Base-by-base conservation (phyloP, 176 grass and related monocot genomes). In the Rhipidocladum racemiflorum region DNA sequence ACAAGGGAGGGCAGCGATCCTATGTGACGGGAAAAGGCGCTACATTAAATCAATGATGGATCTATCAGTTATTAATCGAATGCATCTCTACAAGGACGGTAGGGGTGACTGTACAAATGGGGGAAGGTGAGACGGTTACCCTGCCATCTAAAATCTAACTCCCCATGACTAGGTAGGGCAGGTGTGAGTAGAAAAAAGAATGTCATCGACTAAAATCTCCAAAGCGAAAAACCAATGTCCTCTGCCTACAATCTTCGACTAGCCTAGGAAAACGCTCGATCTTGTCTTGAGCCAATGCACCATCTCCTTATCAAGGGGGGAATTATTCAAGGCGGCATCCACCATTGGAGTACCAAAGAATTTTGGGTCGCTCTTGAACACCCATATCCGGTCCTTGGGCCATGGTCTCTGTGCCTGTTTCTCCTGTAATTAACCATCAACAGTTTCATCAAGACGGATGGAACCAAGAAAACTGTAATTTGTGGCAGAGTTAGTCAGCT, bases 301-400 rank as follows among this genome's bases (percentile, higher is more conserved):
- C 90, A 99, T 94, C 70, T 99, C 92, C 83, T 89, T 99, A 74
- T 99, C 96, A 44, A 99, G 92, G 10, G 88, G 83, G 70, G 83
- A 91, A 78, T 91, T 94, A 91, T 95, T 91, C 83, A 99, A 86
- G 49, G 85, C 91, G 81, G 88, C 78, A 29, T 99, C 96, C 88
- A 95, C 85, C 96, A 95, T 99, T 17, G 96, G 96, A 90, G 90
- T 95, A 61, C 96, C 96, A 90, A 95, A 99, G 84, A 90, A 95
- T 91, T 87, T 99, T 9, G 90, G 92, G 53, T 87, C 84, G 36
- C 79, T 94, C 85, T 91, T 88, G 85, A 99, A 99, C 62, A 88
- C 81, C 96, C 96, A 99, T 86, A 99, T 99, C 75, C 75, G 80
- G 66, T 99, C 96, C 85, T 99, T 95, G 2, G 92, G 96, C 96